Evolutionary conservation across 2,329 filamentous ascomycete genomes (phyloP).

Genomic region (Nannizziopsis barbatae): DNA sequence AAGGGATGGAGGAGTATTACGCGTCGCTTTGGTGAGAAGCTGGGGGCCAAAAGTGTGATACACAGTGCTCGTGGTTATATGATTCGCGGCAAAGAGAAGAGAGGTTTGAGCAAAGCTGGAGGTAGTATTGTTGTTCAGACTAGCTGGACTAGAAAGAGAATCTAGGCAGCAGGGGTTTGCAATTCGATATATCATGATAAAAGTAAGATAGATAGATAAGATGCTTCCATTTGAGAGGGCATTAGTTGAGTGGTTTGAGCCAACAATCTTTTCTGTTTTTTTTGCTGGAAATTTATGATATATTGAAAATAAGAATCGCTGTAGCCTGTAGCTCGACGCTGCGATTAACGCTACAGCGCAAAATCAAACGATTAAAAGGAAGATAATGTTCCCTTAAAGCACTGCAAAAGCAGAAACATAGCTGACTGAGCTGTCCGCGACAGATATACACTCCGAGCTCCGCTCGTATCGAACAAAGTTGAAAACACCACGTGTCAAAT

Average conservation of each 20-base stretch:
- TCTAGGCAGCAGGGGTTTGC: no score
- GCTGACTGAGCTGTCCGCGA: constrained; percentile 75
- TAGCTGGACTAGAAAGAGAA: no score
- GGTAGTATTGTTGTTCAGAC: no score
- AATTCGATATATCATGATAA: no score
- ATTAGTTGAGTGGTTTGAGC: no score
- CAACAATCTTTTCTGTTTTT: background rate
- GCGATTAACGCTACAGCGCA: background rate
- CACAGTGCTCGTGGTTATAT: background rate
- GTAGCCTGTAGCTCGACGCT: no score
- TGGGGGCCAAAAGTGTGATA: background rate
- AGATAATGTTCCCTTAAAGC: constrained; percentile 34
- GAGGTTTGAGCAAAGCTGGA: no score
- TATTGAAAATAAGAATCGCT: no score
- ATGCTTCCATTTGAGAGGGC: no score
- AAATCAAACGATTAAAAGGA: background rate
- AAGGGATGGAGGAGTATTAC: background rate
- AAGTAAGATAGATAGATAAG: no score
- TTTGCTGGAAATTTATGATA: background rate
- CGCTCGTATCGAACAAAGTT: constrained; percentile 77
- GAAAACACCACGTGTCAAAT: constrained; percentile 45
- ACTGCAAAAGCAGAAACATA: constrained; percentile 89
- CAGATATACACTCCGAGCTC: constrained; percentile 59
- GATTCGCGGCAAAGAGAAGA: no score
- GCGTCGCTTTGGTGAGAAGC: background rate